Evolutionary conservation across 2,329 filamentous ascomycete genomes (phyloP), one percentile per base, ranked within the genome.

Genomic region (Didymella lethalis): DNA sequence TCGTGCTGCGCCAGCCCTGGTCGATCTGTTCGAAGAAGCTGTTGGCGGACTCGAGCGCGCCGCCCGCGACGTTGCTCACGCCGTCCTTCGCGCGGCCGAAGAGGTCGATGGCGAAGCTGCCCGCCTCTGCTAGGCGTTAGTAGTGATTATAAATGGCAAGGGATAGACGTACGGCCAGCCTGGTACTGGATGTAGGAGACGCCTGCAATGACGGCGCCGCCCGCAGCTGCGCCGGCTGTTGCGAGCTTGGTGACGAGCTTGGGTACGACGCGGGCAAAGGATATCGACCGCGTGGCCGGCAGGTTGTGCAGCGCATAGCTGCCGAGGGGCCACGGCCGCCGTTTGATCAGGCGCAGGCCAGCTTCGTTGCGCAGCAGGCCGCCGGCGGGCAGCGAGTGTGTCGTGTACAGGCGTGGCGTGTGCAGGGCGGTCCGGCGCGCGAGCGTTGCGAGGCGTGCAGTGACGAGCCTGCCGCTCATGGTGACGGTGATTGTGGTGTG

Each of bases 181-280:
- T 99, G 95, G 75, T 99, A 98, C 75, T 99, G 95, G 48, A 99
- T 81, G 85, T 97, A 99, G 26, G 93, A 93, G 59, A 96, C 81
- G 2, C 91, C 91, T 14, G 92, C 93, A 65, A 99, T 86, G 72
- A 93, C 91, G 46, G 93, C 86, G 41, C 92, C 93, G 41, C 94
- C 95, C 71, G 97, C 93, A 81, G 97, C 90, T 57, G 95, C 95
- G 20, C 95, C 95, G 54, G 97, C 83, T 56, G 93, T 88, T 34
- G 89, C 85, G 68, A 99, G 90, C 81, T 97, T 99, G 73, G 95
- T 79, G n/a, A 95, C 88, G 49, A 99, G 84, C 75, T 92, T 94
- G 2, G 96, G 96, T 31, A 99, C 81, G 12, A 84, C 82, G 44
- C 88, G 80, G n/a, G 83, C 82, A 71, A 90, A 90, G n/a, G 87